Base-by-base conservation (phyloP, 148 eudicot species). In the Agrostemma githago region DNA sequence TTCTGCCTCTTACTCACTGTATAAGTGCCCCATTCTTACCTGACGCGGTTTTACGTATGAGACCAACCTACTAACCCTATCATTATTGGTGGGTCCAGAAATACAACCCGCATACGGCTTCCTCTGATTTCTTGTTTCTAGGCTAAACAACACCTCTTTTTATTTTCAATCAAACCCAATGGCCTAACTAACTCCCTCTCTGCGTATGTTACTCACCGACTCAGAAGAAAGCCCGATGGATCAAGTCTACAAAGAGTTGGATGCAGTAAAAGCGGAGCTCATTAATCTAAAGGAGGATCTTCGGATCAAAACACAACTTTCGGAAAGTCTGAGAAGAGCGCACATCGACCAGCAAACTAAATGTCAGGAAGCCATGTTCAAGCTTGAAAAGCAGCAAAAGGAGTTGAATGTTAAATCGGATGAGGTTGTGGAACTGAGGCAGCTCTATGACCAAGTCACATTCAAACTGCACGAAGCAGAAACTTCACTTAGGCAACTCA, bases 401-500 rank as follows among this genome's bases (percentile, higher is more conserved):
- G 88, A 88, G 42, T 72, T 89, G 68, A 83, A 76, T 79, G 86
- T 73, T 8, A 87, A 82, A 77, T 80, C 86, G 12, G 90, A 82
- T 70, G 88, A 89, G 76, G 66, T 82, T 62, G 84, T 73, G 14
- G 83, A 84, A 54, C 5, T 80, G 34, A 88, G 79, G 78, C 85
- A 84, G 77, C 80, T 86, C 46, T 84, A 84, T 60, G 89, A 84
- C 66, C 83, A 88, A 34, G 79, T 82, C 74, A 83, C 88, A 46
- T 75, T 78, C 51, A 85, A 76, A 67, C 58, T 89, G 74, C 84
- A 70, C 8, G 85, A 72, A 74, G 83, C 84, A 66, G 92, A 88
- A 68, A 76, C 79, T 26, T 77, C 72, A 17, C 82, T 85, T 5
- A 82, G 73, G 76, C 85, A 86, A 67, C 88, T 84, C 62, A 88